A percentile compares a stretch with the other conserved stretches of the same genome.
Evolutionary conservation across 73 alveolate species (phyloP).

Genomic region (Vitrella brassicaformis): DNA sequence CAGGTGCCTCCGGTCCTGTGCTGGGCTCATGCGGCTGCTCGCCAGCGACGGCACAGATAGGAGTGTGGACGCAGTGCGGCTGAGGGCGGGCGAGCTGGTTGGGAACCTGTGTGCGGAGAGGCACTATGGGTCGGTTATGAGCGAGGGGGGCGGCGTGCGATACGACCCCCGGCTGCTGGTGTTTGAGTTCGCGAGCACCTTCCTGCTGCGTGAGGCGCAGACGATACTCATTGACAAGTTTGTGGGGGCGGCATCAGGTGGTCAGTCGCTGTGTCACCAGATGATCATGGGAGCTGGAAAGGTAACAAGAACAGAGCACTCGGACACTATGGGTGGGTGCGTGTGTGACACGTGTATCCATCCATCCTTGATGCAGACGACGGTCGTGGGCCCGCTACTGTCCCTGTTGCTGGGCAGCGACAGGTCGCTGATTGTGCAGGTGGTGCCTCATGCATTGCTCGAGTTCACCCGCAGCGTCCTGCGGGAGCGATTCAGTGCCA

Average conservation of each 20-base stretch:
- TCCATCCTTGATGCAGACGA: no score
- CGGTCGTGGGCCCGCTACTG: constrained; percentile 20
- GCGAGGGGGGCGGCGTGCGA: background rate
- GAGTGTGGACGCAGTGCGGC: no score
- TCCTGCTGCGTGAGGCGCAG: constrained; percentile 18
- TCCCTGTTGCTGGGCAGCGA: constrained; percentile 20
- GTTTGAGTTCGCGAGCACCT: constrained; percentile 15
- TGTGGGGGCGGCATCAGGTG: background rate
- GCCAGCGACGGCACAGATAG: no score
- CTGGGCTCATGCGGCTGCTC: no score
- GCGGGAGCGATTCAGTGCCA: background rate
- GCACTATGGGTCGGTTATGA: no score
- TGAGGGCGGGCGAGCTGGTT: no score
- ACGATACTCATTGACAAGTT: background rate
- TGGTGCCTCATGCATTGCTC: constrained; percentile 13
- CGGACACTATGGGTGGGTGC: no score
- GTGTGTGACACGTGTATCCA: no score
- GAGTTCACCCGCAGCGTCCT: constrained; percentile 17
- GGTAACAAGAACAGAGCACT: no score
- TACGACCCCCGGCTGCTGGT: constrained; percentile 30
- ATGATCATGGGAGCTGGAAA: constrained; percentile 25
- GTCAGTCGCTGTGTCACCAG: constrained; percentile 5
- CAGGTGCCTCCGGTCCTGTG: no score
- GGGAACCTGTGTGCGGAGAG: no score
- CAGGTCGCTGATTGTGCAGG: constrained; percentile 2